Evolutionary conservation across 1,139 yeast species (phyloP), one percentile per base, ranked within the genome.

Genomic region (Taphrina deformans): DNA sequence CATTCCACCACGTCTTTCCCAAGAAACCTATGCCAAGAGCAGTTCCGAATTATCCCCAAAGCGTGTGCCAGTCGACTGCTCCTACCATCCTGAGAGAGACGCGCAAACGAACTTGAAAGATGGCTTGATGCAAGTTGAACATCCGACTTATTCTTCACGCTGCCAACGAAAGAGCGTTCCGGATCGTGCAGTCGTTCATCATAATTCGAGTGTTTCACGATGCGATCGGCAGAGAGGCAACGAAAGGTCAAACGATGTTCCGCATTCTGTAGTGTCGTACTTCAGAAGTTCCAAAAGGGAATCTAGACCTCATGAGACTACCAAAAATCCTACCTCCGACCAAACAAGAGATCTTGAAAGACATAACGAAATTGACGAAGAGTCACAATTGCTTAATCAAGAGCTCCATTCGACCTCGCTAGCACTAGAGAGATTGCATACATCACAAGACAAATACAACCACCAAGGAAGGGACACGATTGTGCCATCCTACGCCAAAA

Each of bases 401-500:
- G 55, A 51, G 16, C 26, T 51, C 7, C 55, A 10, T n/a, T 29
- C 55, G 12, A 33, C 55, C 1, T 26, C 55, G 5, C n/a, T 31
- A 18, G 55, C 55, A 1, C 6, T 51, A 27, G 27, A 18, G 29
- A 14, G 35, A 18, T 23, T 31, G 16, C 35, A 29, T 5, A 33
- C 55, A 18, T 51, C 55, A 2, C 55, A 29, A 33, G 55, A 51
- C 35, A 26, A n/a, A 16, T 5, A 27, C 5, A 21, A 21, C 10
- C 6, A n/a, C 12, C 35, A 24, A 16, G 10, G 10, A 21, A 48
- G 31, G 21, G 24, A n/a, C n/a, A 38, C 41, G 3, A 38, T 2
- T 38, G 41, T 53, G 14, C 58, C 58, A 12, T 53, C 58, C 7
- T 53, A 53, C 21, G 58, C 58, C 48, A 53, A 53, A 23, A 53